These are phyloP conservation scores for Kockovaella imperatae DNA, from an alignment of 768 basidiomycete genomes.

Conservation along the genomic window DNA sequence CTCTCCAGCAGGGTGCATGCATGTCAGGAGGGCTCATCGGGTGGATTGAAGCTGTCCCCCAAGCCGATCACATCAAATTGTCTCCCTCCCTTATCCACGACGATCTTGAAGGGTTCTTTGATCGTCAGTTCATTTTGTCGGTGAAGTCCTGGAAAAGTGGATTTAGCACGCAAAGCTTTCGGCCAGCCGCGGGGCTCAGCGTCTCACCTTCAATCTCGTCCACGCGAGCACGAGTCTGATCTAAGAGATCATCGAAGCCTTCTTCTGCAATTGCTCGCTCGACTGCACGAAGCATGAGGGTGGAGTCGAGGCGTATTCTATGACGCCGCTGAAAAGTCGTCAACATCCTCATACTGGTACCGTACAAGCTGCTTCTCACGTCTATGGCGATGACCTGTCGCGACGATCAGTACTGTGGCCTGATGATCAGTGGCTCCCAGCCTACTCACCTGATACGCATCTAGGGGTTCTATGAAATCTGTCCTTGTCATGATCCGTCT, in stretches of 20 bases:
- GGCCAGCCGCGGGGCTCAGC: neutral
- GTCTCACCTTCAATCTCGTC: constrained; percentile 70
- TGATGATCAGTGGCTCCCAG: neutral
- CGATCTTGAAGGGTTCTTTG: constrained; percentile 42
- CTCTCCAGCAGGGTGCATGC: no score
- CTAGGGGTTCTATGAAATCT: constrained; percentile 62
- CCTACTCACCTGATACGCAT: constrained; percentile 47
- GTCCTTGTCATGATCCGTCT: constrained; percentile 75
- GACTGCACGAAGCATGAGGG: constrained; percentile 66
- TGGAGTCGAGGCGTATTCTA: constrained; percentile 71
- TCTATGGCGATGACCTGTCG: constrained; percentile 73
- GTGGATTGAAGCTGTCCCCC: constrained; percentile 56
- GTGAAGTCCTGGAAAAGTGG: constrained; percentile 30
- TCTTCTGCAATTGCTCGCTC: constrained; percentile 62
- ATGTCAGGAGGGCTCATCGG: no score
- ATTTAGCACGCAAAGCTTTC: neutral
- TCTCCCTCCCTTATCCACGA: constrained; percentile 24
- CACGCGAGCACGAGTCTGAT: constrained; percentile 64
- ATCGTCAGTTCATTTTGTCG: constrained; percentile 42
- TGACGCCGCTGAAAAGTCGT: constrained; percentile 54
- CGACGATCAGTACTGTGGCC: constrained; percentile 56
- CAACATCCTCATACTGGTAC: neutral
- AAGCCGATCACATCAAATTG: constrained; percentile 37
- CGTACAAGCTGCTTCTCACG: constrained; percentile 46
- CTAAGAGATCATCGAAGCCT: constrained; percentile 69